Percentiles rank a stretch among this genome's conserved stretches.
phyloP scores from a whole-genome alignment of 805 yeast genomes.

The Cyberlindnera euphorbiae region DNA sequence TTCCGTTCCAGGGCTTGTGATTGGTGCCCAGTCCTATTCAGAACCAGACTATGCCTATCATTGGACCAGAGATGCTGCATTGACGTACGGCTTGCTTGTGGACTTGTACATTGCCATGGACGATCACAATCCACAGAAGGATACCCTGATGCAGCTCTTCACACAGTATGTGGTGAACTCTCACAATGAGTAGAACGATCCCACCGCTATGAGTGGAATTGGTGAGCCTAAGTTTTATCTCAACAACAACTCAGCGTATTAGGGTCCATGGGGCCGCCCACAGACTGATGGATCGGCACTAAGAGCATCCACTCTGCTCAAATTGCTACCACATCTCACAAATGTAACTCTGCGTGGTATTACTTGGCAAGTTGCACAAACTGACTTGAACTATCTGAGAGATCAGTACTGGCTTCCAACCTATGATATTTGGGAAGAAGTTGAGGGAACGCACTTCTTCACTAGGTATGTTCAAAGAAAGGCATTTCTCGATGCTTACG shows the following conservation, averaged over 20 bases:
- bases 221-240: constrained; percentile 6
- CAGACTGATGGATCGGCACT: constrained; percentile 6
- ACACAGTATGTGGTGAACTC: not conserved
- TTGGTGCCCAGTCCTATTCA: constrained; percentile 3
- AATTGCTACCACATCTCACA: not conserved
- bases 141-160: not conserved
- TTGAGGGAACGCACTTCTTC: constrained; percentile 5
- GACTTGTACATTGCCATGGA: constrained; percentile 2
- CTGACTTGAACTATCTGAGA: constrained; percentile 2
- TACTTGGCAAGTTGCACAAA: constrained; percentile 1
- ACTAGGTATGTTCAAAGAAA: constrained; percentile 4
- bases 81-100: not conserved
- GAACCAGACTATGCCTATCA: constrained; percentile 4
- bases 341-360: too few species aligned
- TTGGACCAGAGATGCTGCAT: constrained; percentile 7
- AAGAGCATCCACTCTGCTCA: constrained; percentile 5
- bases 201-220: constrained; percentile 3
- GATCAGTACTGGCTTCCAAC: not conserved
- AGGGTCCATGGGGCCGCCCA: constrained; percentile 5
- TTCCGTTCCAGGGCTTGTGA: constrained; percentile 3
- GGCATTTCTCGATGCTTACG: constrained; percentile 5
- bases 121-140: not conserved
- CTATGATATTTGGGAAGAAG: constrained; percentile 7
- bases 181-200: constrained; percentile 1
- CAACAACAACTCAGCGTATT: constrained; percentile 2